Evolutionary conservation across 2,329 filamentous ascomycete species (phyloP).

Genomic region (Ciborinia camelliae): DNA sequence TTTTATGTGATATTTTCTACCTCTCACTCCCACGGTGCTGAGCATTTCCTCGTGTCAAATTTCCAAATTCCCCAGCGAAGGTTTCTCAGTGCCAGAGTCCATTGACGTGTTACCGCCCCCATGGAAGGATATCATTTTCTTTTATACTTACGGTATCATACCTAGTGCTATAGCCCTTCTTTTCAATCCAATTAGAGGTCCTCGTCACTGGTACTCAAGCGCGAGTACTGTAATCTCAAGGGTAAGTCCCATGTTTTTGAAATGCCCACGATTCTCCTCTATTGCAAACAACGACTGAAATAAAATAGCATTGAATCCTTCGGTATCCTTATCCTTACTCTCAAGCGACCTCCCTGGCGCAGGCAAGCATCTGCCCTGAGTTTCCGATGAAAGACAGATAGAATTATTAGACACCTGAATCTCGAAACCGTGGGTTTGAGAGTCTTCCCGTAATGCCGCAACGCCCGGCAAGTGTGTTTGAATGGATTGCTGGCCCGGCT

Average conservation of each 20-base stretch:
- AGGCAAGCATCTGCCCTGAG: not conserved
- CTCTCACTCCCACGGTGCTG: not conserved
- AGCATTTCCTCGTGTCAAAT: not conserved
- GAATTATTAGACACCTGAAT: not conserved
- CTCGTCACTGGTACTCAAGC: not conserved
- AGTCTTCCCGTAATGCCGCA: slow-evolving; percentile 1
- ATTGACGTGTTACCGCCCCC: not conserved
- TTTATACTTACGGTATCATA: not conserved
- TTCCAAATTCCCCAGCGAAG: not conserved
- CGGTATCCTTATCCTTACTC: not conserved
- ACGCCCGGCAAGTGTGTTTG: slow-evolving; percentile 3
- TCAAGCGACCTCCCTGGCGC: not conserved
- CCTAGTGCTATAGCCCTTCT: no score
- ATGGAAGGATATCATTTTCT: not conserved
- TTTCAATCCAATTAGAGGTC: no score
- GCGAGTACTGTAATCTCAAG: not conserved
- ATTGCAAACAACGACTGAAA: not conserved
- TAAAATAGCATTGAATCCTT: not conserved
- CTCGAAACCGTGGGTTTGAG: not conserved
- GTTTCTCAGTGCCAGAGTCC: not conserved
- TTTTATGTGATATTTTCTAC: not conserved
- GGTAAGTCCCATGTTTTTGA: not conserved
- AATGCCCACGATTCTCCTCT: not conserved
- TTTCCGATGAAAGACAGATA: not conserved
- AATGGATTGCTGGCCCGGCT: slow-evolving; percentile 9